Percentiles rank a stretch among this genome's conserved stretches.
Conservation (phyloP, 164 flowering plant genomes). For the Chimonanthus salicifolius region DNA sequence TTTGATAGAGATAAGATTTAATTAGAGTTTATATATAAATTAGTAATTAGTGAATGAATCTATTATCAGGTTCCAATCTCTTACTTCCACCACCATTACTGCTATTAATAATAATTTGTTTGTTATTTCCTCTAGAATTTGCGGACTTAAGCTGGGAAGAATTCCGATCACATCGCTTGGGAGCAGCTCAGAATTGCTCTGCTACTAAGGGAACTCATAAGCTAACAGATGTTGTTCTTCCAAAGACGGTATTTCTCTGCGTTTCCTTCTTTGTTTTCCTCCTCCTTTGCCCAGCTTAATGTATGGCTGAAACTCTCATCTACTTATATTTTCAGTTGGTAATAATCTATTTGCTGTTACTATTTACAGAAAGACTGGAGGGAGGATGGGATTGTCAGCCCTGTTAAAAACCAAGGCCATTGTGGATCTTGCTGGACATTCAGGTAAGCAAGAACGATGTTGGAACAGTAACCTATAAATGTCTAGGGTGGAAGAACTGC, state of each 20-base stretch:
- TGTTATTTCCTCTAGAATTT: conserved; percentile 43
- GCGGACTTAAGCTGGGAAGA: conserved; percentile 97
- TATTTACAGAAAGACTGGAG: conserved; percentile 88
- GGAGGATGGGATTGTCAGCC: conserved; percentile 76
- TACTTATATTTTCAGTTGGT: background rate
- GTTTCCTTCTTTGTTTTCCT: background rate
- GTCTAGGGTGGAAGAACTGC: too few relatives aligned
- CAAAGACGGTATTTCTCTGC: conserved; percentile 42
- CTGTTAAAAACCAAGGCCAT: conserved; percentile 80
- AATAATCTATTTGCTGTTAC: background rate
- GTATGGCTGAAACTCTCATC: background rate
- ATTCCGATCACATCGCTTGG: conserved; percentile 60
- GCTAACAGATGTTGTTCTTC: conserved; percentile 58
- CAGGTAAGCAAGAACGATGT: conserved; percentile 47
- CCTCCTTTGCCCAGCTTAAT: background rate
- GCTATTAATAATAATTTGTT: background rate
- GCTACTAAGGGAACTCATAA: conserved; percentile 92
- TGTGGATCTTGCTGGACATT: conserved; percentile 99
- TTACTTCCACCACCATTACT: background rate
- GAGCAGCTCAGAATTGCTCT: conserved; percentile 97
- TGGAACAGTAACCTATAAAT: too few relatives aligned
- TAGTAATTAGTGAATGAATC: too few relatives aligned
- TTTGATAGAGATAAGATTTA: too few relatives aligned
- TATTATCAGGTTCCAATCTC: too few relatives aligned
- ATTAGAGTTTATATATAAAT: too few relatives aligned